Percentiles rank a stretch among this genome's conserved stretches.
Conservation (phyloP, 2,329 filamentous ascomycete genomes). For the Fusarium coicis region DNA sequence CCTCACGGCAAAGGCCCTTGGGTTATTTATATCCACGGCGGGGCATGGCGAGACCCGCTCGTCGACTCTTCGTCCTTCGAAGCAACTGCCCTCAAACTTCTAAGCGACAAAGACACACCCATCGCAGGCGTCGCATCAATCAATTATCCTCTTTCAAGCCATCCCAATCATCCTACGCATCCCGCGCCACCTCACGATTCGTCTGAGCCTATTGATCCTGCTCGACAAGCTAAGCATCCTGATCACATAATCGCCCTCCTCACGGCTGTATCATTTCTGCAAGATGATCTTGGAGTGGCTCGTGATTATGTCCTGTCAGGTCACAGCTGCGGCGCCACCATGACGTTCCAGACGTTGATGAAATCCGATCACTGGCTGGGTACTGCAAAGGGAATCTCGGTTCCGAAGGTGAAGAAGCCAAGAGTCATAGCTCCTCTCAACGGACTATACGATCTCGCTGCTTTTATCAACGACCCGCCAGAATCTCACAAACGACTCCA, state of each 20-base stretch:
- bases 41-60: conserved; percentile 10
- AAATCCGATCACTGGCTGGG: neutral
- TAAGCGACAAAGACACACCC: neutral
- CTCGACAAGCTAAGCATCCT: neutral
- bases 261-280: neutral
- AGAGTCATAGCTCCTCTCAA: neutral
- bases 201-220: neutral
- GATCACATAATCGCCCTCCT: neutral
- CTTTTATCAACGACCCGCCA: neutral
- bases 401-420: neutral
- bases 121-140: neutral
- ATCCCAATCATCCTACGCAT: neutral
- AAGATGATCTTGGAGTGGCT: neutral
- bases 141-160: conserved; percentile 4
- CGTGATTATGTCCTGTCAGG: neutral
- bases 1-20: neutral
- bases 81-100: neutral
- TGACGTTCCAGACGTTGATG: neutral
- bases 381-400: accelerated
- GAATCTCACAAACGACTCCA: neutral
- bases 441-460: neutral
- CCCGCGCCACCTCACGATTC: neutral
- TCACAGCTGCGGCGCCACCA: neutral
- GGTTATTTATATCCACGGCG: conserved; percentile 6
- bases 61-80: conserved; percentile 1